Percentiles rank a stretch among this genome's conserved stretches.
Conservation (phyloP, 164 flowering plant species). For the Stephania japonica region DNA sequence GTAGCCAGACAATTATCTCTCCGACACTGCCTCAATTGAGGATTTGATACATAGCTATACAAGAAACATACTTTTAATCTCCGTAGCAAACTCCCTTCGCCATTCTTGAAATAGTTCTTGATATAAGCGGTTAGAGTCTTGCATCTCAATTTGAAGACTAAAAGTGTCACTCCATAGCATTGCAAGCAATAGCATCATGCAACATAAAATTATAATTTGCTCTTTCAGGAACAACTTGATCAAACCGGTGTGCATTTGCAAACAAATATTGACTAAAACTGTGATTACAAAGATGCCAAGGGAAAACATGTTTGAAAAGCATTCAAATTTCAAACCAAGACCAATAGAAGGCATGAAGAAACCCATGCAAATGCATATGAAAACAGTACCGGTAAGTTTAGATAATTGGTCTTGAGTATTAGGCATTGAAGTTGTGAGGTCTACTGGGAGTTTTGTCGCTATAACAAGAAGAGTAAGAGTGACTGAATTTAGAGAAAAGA, state of each 20-base stretch:
- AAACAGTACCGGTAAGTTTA: constrained; percentile 4
- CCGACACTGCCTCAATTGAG: neutral
- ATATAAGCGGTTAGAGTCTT: neutral
- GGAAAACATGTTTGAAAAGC: constrained; percentile 7
- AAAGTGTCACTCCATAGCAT: neutral
- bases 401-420: constrained; percentile 6
- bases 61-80: neutral
- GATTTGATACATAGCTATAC: neutral
- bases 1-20: neutral
- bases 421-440: constrained; percentile 14
- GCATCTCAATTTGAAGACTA: no score
- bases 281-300: constrained; percentile 1
- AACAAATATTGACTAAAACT: constrained; percentile 1
- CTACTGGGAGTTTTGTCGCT: constrained; percentile 7
- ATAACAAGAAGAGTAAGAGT: constrained; percentile 1
- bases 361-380: constrained; percentile 7
- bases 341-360: constrained; percentile 8
- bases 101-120: neutral
- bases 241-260: neutral
- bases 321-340: neutral
- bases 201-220: constrained; percentile 2
- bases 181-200: constrained; percentile 7
- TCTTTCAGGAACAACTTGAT: constrained; percentile 1
- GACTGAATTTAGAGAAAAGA: constrained; percentile 6
- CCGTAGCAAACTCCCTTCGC: neutral